Percentiles rank a stretch among this genome's conserved stretches.
Evolutionary conservation across 179 eudicot genomes (phyloP).

Genomic region (Spergularia azorica): DNA sequence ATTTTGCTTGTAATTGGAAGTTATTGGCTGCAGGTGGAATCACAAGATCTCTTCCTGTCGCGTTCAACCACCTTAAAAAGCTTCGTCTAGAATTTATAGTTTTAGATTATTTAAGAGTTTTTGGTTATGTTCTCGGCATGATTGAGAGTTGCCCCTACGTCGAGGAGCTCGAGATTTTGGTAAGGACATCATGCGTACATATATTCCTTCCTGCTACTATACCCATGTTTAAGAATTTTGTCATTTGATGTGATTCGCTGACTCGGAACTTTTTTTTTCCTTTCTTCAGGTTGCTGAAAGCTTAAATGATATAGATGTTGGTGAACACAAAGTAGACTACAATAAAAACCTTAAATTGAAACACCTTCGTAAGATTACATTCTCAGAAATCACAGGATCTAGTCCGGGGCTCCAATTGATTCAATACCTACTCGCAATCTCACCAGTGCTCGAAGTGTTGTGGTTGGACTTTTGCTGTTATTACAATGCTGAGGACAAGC

Average conservation of each 20-base stretch:
- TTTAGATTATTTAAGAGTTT: neutral
- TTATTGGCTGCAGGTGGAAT: constrained; percentile 3
- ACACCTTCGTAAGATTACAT: neutral
- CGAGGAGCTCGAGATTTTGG: constrained; percentile 4
- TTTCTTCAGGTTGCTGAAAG: neutral
- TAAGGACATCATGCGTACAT: neutral
- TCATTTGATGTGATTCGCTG: too few relatives aligned
- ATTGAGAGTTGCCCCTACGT: neutral
- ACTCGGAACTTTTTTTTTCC: neutral
- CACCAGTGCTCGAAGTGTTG: neutral
- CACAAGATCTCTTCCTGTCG: neutral
- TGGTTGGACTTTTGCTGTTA: neutral
- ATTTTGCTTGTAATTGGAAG: neutral
- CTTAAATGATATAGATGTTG: neutral
- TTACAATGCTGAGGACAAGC: neutral
- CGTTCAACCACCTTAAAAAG: neutral
- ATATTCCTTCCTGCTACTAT: neutral
- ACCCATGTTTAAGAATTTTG: too few relatives aligned
- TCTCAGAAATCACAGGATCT: constrained; percentile 12
- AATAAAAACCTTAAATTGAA: neutral
- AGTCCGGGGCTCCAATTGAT: neutral
- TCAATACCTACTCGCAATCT: neutral
- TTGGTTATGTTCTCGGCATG: neutral
- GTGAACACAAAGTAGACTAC: neutral
- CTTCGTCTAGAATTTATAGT: neutral